Base-by-base conservation (phyloP, 257 asterid genomes). In the Gentiana macrophylla region DNA sequence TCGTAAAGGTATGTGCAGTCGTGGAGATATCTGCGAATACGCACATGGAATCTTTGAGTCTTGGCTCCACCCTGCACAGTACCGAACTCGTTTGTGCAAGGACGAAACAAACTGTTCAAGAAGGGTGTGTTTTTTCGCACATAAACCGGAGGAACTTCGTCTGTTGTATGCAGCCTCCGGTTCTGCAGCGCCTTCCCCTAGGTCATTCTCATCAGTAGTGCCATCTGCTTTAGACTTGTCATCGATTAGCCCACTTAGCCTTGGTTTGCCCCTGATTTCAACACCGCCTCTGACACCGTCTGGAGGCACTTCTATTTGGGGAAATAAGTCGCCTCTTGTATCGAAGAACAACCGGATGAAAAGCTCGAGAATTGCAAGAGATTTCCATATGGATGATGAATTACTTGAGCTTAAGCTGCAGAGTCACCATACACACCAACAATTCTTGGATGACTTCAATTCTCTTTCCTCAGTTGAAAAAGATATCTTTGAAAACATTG, bases 31-130 rank as follows among this genome's bases (percentile, higher is more conserved):
- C 33, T 76, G 81, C 45, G 78, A 76, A 12, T 76, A 76, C 59
- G 78, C 81, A 5, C 81, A 76, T 53, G 81, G 81, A 12, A 72
- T 76, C 37, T 76, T 71, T 58, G 81, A 76, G 67, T 68, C 75
- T 51, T 76, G 81, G 81, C 75, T 71, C 47, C 81, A 76, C 60
- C 81, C 81, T 38, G 75, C 78, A n/a, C 81, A 72, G 49, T 76
- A 71, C 50, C 53, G 78, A 11, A 76, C 81, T 7, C 72, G 81
- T 11, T 52, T 76, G 41, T 76, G 81, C 68, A 76, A 72, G 59
- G 24, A 24, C 24, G 24, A 24, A 24, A 24, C 24, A 24, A 24
- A 24, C 24, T 24, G 24, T 24, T 24, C 24, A 24, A 47, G 81
- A 50, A 72, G 70, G 51, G 78, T 76, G 4, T 76, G 81, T 44